Evolutionary conservation across 768 basidiomycete species (phyloP).

Genomic region (Sporobolomyces phaffii): DNA sequence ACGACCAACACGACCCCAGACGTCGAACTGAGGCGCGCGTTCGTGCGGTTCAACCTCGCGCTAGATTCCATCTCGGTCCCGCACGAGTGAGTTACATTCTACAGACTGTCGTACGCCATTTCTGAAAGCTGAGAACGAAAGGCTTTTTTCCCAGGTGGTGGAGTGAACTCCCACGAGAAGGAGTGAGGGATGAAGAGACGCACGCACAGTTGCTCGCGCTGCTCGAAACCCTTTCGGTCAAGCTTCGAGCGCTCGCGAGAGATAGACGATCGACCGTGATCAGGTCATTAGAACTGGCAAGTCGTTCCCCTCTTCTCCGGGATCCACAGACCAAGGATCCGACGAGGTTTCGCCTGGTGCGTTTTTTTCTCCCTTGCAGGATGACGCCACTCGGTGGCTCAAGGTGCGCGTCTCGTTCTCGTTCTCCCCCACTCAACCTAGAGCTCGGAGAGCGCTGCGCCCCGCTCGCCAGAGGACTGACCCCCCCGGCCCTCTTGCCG

Average conservation of each 20-base stretch:
- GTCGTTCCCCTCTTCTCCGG: too few relatives aligned
- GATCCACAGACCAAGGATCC: too few relatives aligned
- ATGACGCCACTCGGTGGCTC: neutral
- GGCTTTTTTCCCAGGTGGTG: too few relatives aligned
- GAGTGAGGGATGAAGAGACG: neutral
- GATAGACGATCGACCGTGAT: too few relatives aligned
- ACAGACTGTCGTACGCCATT: neutral
- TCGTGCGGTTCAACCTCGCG: neutral
- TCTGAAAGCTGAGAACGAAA: too few relatives aligned
- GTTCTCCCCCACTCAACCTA: neutral
- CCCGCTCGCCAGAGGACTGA: too few relatives aligned
- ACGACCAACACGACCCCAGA: neutral
- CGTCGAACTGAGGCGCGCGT: neutral
- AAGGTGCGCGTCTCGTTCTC: neutral
- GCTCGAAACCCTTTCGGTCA: neutral
- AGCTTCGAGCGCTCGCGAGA: neutral
- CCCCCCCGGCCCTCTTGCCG: too few relatives aligned
- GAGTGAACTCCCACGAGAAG: neutral
- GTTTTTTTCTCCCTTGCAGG: too few relatives aligned
- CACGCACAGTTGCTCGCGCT: neutral
- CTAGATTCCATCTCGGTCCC: slow-evolving; percentile 9
- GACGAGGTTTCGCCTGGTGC: too few relatives aligned
- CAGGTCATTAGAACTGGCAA: too few relatives aligned
- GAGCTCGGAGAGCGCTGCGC: too few relatives aligned
- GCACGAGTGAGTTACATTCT: neutral